phyloP scores from a whole-genome alignment of 371 early-diverging fungal species.

The Apophysomyces elegans region DNA sequence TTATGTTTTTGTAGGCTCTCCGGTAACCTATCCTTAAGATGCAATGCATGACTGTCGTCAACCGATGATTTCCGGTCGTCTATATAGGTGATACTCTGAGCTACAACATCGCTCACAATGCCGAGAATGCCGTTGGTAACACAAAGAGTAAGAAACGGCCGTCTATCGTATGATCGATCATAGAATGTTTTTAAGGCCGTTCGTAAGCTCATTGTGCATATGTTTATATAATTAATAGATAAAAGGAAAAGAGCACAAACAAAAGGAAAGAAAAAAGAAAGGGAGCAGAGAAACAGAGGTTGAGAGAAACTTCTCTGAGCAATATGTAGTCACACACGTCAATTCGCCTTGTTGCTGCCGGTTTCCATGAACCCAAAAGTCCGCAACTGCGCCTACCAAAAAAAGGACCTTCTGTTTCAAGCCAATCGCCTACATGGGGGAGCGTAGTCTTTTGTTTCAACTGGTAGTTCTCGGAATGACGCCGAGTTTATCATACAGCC shows the following conservation, averaged over 20 bases:
- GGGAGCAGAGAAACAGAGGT: neutral
- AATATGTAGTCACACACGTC: no score
- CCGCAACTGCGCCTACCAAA: no score
- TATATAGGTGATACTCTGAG: conserved; percentile 60
- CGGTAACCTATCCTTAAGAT: conserved; percentile 28
- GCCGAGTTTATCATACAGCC: no score
- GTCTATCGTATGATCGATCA: conserved; percentile 52
- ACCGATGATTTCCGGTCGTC: conserved; percentile 22
- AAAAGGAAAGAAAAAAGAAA: conserved; percentile 16
- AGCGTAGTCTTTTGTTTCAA: no score
- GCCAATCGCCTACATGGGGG: no score
- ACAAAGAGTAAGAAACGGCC: conserved; percentile 72
- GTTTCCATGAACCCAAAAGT: no score
- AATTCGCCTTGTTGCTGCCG: no score
- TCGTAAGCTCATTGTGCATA: neutral
- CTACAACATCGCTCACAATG: conserved; percentile 69
- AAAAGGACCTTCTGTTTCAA: no score
- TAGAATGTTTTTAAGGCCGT: conserved; percentile 37
- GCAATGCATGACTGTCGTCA: conserved; percentile 25
- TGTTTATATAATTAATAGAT: conserved; percentile 23
- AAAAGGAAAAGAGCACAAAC: conserved; percentile 1
- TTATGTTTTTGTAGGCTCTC: conserved; percentile 23
- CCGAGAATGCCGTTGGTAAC: conserved; percentile 75
- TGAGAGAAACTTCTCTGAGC: no score
- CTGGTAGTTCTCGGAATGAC: no score